Base-by-base conservation (phyloP, 2,329 filamentous ascomycete species). In the Sclerotinia spermophila region DNA sequence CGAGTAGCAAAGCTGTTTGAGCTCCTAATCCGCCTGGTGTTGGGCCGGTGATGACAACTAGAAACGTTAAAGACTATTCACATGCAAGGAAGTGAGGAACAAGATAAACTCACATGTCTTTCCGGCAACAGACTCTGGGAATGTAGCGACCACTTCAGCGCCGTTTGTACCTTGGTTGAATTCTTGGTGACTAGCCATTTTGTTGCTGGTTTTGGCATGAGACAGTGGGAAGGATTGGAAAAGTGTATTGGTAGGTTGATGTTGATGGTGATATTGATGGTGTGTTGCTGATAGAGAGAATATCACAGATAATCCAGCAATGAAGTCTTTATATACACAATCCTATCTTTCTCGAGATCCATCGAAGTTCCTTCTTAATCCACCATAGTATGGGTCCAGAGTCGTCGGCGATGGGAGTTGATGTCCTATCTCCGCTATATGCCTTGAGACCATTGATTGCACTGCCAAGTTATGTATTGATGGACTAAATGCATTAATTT, bases 41-140 rank as follows among this genome's bases (percentile, higher is more conserved):
- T 21, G 72, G 56, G 15, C 69, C 66, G 13, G 72, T 74, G 62
- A 73, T 70, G 8, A 70, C 67, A 45, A 72, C 71, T 11, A 77
- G 76, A 42, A n/a, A 48, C n/a, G 67, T 61, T 13, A 68, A n/a
- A 11, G 4, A 3, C 15, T 35, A 7, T 35, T 58, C 27, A 30
- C 17, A 30, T 55, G 35, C 11, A 38, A 51, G 3, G 3, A 17
- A 45, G 8, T 3, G 19, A 17, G 21, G n/a, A 13, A 11, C 11
- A n/a, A 17, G 24, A 11, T 17, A n/a, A 17, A 68, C 68, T 60
- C 51, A 73, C 72, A 71, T 17, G 72, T 72, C 48, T 71, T 74
- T 11, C 65, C 61, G 19, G 66, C 21, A 5, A 73, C 72, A 21
- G 67, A 61, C 27, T 71, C 27, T 10, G 71, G 51, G 58, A 74